phyloP scores from a whole-genome alignment of 2,329 filamentous ascomycete species.

The Drechslerella coelobrocha region DNA sequence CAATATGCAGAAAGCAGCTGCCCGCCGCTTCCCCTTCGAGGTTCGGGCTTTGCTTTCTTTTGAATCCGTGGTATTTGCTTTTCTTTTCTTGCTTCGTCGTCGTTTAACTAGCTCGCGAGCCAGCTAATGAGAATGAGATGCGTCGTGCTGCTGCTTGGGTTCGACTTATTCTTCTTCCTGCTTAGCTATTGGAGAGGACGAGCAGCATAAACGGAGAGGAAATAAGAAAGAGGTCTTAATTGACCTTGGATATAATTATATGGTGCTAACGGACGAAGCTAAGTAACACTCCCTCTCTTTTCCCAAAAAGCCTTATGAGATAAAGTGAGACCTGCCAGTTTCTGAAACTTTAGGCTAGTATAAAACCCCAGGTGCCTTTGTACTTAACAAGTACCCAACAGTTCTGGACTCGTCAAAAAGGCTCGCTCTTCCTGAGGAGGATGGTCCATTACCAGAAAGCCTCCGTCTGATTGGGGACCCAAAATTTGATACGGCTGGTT shows the following conservation, averaged over 20 bases:
- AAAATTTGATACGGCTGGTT: constrained; percentile 51
- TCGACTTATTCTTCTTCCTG: no score
- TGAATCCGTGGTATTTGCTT: constrained; percentile 10
- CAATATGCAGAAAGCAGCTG: not conserved
- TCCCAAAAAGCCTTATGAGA: constrained; percentile 12
- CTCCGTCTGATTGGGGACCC: constrained; percentile 49
- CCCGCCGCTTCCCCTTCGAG: constrained; percentile 42
- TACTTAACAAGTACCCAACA: constrained; percentile 31
- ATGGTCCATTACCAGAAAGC: constrained; percentile 48
- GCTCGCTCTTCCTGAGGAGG: constrained; percentile 49
- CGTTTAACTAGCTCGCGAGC: constrained; percentile 25
- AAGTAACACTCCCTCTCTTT: not conserved
- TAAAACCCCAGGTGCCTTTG: constrained; percentile 41
- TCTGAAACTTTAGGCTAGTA: constrained; percentile 45
- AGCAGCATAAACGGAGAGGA: constrained; percentile 42
- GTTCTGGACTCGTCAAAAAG: constrained; percentile 48
- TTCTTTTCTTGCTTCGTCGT: constrained; percentile 32
- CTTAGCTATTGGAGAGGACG: constrained; percentile 12
- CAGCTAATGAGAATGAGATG: constrained; percentile 35
- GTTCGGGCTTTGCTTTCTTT: constrained; percentile 18
- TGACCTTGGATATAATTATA: constrained; percentile 24
- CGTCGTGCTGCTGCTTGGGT: no score
- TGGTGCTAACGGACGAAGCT: not conserved
- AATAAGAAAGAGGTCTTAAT: constrained; percentile 54
- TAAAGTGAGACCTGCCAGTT: constrained; percentile 47